Evolutionary conservation across 2,329 filamentous ascomycete species (phyloP).

Genomic region (Calonectria montana): DNA sequence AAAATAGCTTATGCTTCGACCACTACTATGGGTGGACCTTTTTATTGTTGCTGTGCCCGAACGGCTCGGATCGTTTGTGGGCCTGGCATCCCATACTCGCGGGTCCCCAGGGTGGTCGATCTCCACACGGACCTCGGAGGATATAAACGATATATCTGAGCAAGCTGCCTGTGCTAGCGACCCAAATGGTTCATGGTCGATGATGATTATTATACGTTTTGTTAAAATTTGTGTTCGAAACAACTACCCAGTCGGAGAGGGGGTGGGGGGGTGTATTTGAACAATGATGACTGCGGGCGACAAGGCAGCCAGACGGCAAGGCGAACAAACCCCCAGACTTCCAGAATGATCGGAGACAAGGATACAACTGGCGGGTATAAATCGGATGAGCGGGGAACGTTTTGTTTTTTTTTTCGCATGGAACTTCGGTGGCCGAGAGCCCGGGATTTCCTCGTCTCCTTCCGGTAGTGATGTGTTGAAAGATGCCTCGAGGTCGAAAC

Average conservation of each 20-base stretch:
- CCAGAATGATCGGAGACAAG: neutral
- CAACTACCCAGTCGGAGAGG: neutral
- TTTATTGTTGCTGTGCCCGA: slow-evolving; percentile 7
- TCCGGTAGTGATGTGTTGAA: neutral
- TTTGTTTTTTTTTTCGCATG: neutral
- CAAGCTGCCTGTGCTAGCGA: neutral
- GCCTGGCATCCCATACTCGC: neutral
- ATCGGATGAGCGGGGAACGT: neutral
- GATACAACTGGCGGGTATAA: neutral
- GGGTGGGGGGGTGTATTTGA: neutral
- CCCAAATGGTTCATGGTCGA: neutral
- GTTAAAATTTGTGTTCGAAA: neutral
- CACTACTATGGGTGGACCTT: neutral
- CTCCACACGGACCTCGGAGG: neutral
- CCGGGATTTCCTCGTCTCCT: neutral
- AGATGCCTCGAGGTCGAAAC: neutral
- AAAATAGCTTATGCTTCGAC: neutral
- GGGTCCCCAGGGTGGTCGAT: slow-evolving; percentile 6
- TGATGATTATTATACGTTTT: slow-evolving; percentile 8
- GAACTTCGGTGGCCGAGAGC: neutral
- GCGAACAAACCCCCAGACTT: neutral
- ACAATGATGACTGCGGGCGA: neutral
- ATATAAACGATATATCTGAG: neutral
- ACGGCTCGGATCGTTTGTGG: slow-evolving; percentile 11
- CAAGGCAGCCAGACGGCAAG: neutral